These are phyloP conservation scores for Ottelia alismoides DNA, from an alignment of 106 monocot genomes.

Conservation along the genomic window DNA sequence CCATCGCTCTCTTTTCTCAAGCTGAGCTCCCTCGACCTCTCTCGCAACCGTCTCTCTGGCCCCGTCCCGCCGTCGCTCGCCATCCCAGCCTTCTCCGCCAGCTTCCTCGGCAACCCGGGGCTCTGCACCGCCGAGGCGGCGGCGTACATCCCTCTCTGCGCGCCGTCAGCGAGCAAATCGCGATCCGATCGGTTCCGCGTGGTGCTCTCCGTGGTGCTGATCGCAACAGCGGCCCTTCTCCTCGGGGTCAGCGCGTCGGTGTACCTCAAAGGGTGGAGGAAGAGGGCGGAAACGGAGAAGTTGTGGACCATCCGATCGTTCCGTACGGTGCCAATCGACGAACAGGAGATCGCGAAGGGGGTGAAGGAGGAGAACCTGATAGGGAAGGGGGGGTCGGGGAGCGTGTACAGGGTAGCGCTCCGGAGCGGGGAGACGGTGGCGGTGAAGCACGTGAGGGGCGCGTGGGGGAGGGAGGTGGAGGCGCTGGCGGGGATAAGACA, in stretches of 20 bases:
- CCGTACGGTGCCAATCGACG: conserved; percentile 51
- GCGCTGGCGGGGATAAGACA: conserved; percentile 74
- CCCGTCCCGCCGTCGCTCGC: conserved; percentile 37
- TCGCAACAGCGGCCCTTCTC: conserved; percentile 12
- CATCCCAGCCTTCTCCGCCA: conserved; percentile 30
- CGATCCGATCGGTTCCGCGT: conserved; percentile 14
- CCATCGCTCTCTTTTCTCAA: conserved; percentile 14
- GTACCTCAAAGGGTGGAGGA: conserved; percentile 18
- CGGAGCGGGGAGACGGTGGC: conserved; percentile 35
- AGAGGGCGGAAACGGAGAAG: not conserved
- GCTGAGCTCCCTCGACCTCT: conserved; percentile 32
- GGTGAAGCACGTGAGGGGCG: conserved; percentile 86
- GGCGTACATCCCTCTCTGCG: conserved; percentile 20
- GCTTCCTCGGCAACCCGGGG: conserved; percentile 23
- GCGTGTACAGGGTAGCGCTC: conserved; percentile 70
- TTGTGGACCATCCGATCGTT: conserved; percentile 87
- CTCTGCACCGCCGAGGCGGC: conserved; percentile 29
- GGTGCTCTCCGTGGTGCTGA: conserved; percentile 19
- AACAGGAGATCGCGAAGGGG: conserved; percentile 51
- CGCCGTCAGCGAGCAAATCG: not conserved
- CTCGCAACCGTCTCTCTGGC: conserved; percentile 34
- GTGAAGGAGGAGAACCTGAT: conserved; percentile 60
- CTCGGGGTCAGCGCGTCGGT: no score
- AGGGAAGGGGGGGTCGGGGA: conserved; percentile 81
- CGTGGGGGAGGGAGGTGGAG: conserved; percentile 71